Percentiles rank a stretch among this genome's conserved stretches.
These are phyloP conservation scores for Gossypium herbaceum DNA, from an alignment of 345 rosid species.

Conservation along the genomic window DNA sequence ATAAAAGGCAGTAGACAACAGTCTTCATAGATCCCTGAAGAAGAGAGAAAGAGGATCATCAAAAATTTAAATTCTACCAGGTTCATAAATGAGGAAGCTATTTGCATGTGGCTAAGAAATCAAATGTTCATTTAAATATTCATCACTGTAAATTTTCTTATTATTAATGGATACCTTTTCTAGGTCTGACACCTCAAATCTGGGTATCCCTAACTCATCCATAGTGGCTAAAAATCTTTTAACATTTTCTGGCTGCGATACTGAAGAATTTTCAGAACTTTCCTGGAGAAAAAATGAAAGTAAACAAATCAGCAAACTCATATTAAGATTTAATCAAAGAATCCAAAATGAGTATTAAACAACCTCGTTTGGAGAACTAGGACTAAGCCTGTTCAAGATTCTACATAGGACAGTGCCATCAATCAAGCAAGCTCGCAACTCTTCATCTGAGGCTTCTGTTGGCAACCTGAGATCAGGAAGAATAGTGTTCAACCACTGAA, in stretches of 20 bases:
- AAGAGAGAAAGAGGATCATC: not conserved
- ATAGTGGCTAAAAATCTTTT: slow-evolving; percentile 51
- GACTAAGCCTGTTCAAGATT: slow-evolving; percentile 41
- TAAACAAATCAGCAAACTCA: slow-evolving; percentile 11
- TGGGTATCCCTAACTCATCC: slow-evolving; percentile 65
- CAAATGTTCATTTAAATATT: slow-evolving; percentile 3
- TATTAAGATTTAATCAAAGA: not conserved
- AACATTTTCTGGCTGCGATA: slow-evolving; percentile 40
- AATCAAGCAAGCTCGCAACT: slow-evolving; percentile 39
- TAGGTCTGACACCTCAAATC: slow-evolving; percentile 60
- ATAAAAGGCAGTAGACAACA: slow-evolving; percentile 47
- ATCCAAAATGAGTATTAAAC: not conserved
- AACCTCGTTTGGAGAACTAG: slow-evolving; percentile 48
- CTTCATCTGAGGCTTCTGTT: slow-evolving; percentile 44
- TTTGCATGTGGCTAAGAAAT: not conserved
- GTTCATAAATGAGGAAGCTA: not conserved
- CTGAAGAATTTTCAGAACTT: slow-evolving; percentile 32
- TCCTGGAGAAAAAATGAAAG: slow-evolving; percentile 36
- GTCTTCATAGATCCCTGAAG: slow-evolving; percentile 52
- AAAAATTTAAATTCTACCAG: not conserved
- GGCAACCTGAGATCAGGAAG: slow-evolving; percentile 37
- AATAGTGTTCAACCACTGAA: slow-evolving; percentile 49
- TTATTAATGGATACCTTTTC: slow-evolving; percentile 56
- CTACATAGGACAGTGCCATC: slow-evolving; percentile 41
- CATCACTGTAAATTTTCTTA: not conserved